Base-by-base conservation (phyloP, 208 protist species). In the Trypanosoma scelopori region DNA sequence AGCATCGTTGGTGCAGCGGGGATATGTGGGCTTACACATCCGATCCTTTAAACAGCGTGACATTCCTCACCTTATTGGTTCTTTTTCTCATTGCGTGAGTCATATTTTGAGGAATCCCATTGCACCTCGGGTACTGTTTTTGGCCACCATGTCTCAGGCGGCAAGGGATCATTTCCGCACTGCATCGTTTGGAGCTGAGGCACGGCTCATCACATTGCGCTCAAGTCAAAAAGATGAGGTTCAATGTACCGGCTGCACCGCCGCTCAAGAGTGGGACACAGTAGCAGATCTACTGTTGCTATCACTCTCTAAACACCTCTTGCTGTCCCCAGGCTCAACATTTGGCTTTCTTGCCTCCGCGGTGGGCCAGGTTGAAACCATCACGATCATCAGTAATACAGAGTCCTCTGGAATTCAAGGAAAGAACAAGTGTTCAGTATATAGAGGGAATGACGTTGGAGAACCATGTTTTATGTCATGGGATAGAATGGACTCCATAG, bases 331-430 rank as follows among this genome's bases (percentile, higher is more conserved):
- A 32, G 51, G 11, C 16, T 79, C 68, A 32, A 79, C 73, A 23
- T 79, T 64, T 69, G 73, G 73, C 11, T 67, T 71, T 56, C 57
- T 71, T 66, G 55, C 67, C 41, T 48, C 73, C 16, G 67, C 65
- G 4, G 65, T 27, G 18, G 65, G 57, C 25, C 59, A 65, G 30
- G 45, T 69, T 53, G 45, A 66, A n/a, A 25, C n/a, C 27, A 56
- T 79, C 28, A 69, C 52, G 16, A 9, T 64, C 42, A 45, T 64
- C 22, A 52, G 25, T 51, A 23, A 27, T 43, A 69, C 15, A 43
- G 3, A 27, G 16, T 28, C 16, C 41, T 51, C 28, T 37, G 27
- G 5, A 20, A 32, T 15, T 27, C 22, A 42, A 15, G 7, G 39
- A 25, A 27, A 69, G 5, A 42, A 48, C 15, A 49, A 3, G 11